These are phyloP conservation scores for Kuraishia cidri DNA, from an alignment of 805 yeast genomes.

Conservation along the genomic window DNA sequence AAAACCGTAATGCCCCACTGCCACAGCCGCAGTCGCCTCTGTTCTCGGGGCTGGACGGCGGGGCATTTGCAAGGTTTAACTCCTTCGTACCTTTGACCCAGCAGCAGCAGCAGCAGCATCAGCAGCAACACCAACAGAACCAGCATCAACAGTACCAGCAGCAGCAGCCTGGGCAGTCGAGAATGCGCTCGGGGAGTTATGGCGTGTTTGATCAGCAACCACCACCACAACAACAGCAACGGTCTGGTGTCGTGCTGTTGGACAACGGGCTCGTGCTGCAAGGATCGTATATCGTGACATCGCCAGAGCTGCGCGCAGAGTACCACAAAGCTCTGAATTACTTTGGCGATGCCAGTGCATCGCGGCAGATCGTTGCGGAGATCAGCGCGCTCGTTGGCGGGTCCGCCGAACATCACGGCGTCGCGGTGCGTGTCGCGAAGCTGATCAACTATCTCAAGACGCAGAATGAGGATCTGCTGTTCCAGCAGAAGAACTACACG, in stretches of 20 bases:
- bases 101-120: too few species aligned
- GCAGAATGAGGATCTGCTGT: conserved; percentile 34
- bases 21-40: too few species aligned
- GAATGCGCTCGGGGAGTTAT: too few species aligned
- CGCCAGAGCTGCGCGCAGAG: conserved; percentile 41
- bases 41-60: too few species aligned
- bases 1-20: conserved; percentile 28
- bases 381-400: conserved; percentile 18
- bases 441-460: conserved; percentile 29
- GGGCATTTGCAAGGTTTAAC: too few species aligned
- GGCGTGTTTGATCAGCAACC: too few species aligned
- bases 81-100: too few species aligned
- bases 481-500: conserved; percentile 26
- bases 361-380: conserved; percentile 26
- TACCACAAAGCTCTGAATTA: conserved; percentile 43
- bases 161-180: too few species aligned
- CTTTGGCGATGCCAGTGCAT: conserved; percentile 36
- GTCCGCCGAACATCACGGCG: background rate
- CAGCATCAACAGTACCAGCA: too few species aligned
- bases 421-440: conserved; percentile 14
- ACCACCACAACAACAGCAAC: too few species aligned
- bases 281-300: conserved; percentile 48
- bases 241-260: conserved; percentile 27
- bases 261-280: conserved; percentile 58
- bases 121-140: too few species aligned